Evolutionary conservation across 768 basidiomycete species (phyloP).

Genomic region (Lactifluus echinatus): DNA sequence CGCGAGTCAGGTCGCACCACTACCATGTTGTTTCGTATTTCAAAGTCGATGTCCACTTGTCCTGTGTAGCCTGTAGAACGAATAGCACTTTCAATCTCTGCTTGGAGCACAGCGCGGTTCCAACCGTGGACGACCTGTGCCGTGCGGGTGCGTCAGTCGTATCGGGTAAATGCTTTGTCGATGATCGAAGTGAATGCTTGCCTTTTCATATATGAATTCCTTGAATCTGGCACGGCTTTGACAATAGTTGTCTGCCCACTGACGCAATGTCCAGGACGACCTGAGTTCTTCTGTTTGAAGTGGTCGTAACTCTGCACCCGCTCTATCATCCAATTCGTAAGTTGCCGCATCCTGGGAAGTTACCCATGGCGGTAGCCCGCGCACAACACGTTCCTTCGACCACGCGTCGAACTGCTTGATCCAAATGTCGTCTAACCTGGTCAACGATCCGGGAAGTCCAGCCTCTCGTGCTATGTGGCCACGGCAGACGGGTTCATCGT

Average conservation of each 20-base stretch:
- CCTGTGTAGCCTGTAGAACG: constrained; percentile 32
- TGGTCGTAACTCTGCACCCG: background rate
- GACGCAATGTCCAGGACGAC: constrained; percentile 17
- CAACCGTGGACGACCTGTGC: constrained; percentile 46
- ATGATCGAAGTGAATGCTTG: constrained; percentile 21
- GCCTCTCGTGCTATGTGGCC: constrained; percentile 53
- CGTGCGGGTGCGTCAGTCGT: background rate
- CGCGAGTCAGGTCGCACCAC: constrained; percentile 58
- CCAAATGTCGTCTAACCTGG: constrained; percentile 36
- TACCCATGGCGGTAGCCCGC: constrained; percentile 44
- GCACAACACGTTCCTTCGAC: constrained; percentile 34
- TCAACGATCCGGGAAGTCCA: constrained; percentile 30
- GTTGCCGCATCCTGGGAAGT: constrained; percentile 2
- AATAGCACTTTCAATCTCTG: constrained; percentile 32
- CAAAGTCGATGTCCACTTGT: constrained; percentile 41
- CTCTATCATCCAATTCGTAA: background rate
- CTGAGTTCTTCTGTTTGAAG: constrained; percentile 13
- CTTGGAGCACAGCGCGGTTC: constrained; percentile 35
- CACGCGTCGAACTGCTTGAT: constrained; percentile 36
- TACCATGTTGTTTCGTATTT: constrained; percentile 39
- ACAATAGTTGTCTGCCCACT: constrained; percentile 81
- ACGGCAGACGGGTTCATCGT: constrained; percentile 52
- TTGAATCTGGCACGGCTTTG: constrained; percentile 60
- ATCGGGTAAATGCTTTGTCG: too few species aligned
- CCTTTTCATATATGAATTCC: constrained; percentile 69